Evolutionary conservation across 208 protist species (phyloP), one percentile per base, ranked within the genome.

Genomic region (Leishmania arabica): DNA sequence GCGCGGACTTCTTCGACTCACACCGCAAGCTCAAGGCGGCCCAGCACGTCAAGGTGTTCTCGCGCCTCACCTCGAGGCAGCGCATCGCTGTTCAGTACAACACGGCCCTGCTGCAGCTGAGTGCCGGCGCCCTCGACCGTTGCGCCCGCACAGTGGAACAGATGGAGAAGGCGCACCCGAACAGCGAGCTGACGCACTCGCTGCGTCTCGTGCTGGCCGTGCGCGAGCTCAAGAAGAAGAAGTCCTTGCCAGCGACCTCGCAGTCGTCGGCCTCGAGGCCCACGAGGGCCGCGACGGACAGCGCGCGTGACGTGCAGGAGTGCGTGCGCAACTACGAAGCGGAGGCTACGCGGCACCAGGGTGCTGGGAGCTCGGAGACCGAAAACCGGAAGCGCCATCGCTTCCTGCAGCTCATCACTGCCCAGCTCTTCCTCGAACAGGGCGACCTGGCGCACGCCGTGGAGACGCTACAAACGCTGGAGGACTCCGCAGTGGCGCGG

Each of bases 21-120:
- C 79, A 91, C 70, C 88, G 89, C 66, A 92, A 90, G 75, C 87
- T 97, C 13, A 92, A 92, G 81, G 66, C 79, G 8, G 91, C 91
- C 31, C 91, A 95, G 77, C 85, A 93, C 78, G 85, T 86, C 17
- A 91, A 91, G 78, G 87, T 93, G 27, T 74, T 79, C 0, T 78
- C 79, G 45, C 91, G 90, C 49, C 87, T 97, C 34, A 95, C 91
- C 8, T 88, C 89, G 21, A 83, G 88, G 42, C 92, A 97, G 89
- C 80, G 90, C 45, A 78, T 95, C 31, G 76, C 86, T 8, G 87
- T 97, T n/a, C 86, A 91, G 60, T 97, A 97, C 88, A 97, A 97
- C 88, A 93, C 83, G 31, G 94, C 92, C 21, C 88, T 97, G 76
- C 87, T 97, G 62, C 86, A 94, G n/a, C 83, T 97, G 53, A 74